phyloP scores from a whole-genome alignment of 352 stramenopile genomes.

The Phytopythium chamaehyphon region DNA sequence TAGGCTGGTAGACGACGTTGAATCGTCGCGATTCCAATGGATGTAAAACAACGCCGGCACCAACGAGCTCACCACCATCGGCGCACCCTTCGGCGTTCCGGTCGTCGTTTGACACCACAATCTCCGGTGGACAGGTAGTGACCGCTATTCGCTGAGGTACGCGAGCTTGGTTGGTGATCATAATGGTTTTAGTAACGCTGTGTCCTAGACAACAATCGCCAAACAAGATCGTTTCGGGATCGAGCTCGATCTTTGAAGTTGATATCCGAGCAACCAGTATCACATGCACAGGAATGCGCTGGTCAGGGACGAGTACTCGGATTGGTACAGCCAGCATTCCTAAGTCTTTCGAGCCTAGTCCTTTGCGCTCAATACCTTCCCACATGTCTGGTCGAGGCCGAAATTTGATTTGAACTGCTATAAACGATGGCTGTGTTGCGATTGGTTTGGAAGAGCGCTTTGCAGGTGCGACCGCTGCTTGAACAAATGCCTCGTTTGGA shows the following conservation, averaged over 20 bases:
- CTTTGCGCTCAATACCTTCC: constrained; percentile 32
- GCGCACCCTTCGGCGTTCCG: constrained; percentile 3
- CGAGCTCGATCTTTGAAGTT: constrained; percentile 10
- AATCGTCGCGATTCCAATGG: constrained; percentile 22
- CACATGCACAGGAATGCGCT: constrained; percentile 41
- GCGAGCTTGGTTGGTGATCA: constrained; percentile 22
- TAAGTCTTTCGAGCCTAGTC: constrained; percentile 31
- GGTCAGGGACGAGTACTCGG: constrained; percentile 54
- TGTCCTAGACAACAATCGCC: constrained; percentile 34
- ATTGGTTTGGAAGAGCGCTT: constrained; percentile 43
- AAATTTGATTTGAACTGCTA: constrained; percentile 61
- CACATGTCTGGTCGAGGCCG: constrained; percentile 44
- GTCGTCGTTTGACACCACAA: constrained; percentile 21
- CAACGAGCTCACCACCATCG: constrained; percentile 6
- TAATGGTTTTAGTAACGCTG: constrained; percentile 23
- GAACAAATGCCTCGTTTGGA: constrained; percentile 84
- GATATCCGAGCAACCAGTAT: constrained; percentile 31
- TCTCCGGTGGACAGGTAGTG: constrained; percentile 19
- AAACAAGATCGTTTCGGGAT: constrained; percentile 22
- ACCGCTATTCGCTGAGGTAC: constrained; percentile 31
- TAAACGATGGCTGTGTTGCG: constrained; percentile 2
- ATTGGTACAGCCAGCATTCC: constrained; percentile 44
- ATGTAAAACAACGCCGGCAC: constrained; percentile 26
- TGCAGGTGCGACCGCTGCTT: constrained; percentile 22
- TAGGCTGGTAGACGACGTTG: constrained; percentile 28